Conservation (phyloP, 2,329 filamentous ascomycete genomes). For the Trichoderma oligosporum region DNA sequence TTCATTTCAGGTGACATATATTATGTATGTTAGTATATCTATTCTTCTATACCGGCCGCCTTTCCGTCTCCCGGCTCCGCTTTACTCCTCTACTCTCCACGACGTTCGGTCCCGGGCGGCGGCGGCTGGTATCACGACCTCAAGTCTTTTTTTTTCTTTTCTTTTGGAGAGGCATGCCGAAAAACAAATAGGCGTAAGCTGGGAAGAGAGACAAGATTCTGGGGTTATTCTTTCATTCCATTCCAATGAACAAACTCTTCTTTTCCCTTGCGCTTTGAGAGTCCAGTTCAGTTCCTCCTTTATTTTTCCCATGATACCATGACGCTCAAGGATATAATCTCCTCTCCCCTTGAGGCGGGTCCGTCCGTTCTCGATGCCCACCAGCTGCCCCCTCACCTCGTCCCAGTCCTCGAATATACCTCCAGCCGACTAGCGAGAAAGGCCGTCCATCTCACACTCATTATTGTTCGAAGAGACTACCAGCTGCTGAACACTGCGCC, state of each 20-base stretch:
- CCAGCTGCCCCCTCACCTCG: conserved; percentile 53
- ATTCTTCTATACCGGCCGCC: background rate
- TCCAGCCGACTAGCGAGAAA: conserved; percentile 55
- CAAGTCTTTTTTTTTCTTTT: background rate
- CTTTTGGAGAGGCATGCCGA: background rate
- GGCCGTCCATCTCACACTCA: conserved; percentile 53
- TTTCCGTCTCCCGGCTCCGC: background rate
- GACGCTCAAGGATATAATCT: conserved; percentile 55
- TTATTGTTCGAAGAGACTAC: conserved; percentile 55
- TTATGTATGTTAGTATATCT: no score
- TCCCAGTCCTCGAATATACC: conserved; percentile 54
- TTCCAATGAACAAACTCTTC: background rate
- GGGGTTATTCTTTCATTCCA: background rate
- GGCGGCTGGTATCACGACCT: conserved; percentile 16
- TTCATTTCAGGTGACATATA: conserved; percentile 11
- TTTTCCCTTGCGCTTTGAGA: background rate
- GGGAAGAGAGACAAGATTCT: conserved; percentile 10
- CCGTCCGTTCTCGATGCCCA: conserved; percentile 55
- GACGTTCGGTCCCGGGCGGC: conserved; percentile 19
- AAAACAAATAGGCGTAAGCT: background rate
- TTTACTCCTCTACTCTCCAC: background rate
- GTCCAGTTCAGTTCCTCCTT: no score
- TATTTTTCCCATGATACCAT: conserved; percentile 27
- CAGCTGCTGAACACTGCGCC: conserved; percentile 44
- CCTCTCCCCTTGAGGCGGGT: conserved; percentile 60